Evolutionary conservation across 805 yeast species (phyloP), one percentile per base, ranked within the genome.

Genomic region (Cyberlindnera veronae): DNA sequence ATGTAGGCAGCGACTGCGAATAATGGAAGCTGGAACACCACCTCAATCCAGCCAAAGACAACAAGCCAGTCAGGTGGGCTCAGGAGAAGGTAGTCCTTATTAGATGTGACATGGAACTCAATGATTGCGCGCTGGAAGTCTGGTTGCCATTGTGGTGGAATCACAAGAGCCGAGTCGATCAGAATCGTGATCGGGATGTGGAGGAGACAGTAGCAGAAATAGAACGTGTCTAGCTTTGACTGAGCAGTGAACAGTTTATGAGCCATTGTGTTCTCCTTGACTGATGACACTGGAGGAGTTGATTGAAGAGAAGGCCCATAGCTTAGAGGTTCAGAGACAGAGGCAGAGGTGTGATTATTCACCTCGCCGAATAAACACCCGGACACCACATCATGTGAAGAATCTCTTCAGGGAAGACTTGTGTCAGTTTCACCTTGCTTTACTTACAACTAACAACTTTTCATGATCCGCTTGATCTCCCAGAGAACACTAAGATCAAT

Each of bases 121-220:
- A 79, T 63, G 13, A 86, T 52, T 2, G 24, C 29, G 24, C 62
- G 59, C 49, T 88, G 88, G 30, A 81, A 42, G 6, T 58, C 58
- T 16, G 71, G 60, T 47, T 68, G 72, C 53, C 67, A 72, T 18
- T 63, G 52, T 7, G 55, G 48, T 0, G 95, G 93, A 14, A 89
- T 61, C 4, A 82, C 81, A 35, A 86, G 72, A 2, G 83, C 69
- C 11, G 89, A 75, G 58, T 90, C 98, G 39, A 91, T 74, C 29
- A 84, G 60, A 3, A 86, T 44, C 0, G 96, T 83, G 54, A 87
- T 76, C 12, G 90, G 84, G 16, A 85, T 73, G 55, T 90, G 97
- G 7, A 84, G 39, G 3, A 82, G 46, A 51, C 76, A 76, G 57
- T 76, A 79, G 46, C 63, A 56, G 45, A 66, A 67, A 55, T 75